A percentile compares a stretch with the other conserved stretches of the same genome.
Conservation (phyloP, 148 eudicot genomes). For the Selenicereus undatus region DNA sequence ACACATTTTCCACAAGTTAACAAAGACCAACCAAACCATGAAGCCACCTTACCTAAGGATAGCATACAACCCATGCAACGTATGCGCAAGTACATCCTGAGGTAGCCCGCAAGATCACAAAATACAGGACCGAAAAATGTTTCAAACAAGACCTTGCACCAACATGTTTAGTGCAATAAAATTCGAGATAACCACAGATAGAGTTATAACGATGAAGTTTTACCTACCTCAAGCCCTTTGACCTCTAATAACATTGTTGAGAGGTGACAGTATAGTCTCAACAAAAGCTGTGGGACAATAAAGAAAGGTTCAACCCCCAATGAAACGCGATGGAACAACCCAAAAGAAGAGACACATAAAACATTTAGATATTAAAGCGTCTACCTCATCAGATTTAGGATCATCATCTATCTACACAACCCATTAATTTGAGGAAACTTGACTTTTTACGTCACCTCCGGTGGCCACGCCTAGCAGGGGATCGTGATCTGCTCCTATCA, state of each 20-base stretch:
- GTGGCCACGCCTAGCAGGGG: conserved; percentile 55
- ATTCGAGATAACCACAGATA: conserved; percentile 11
- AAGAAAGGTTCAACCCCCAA: conserved; percentile 35
- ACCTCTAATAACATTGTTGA: conserved; percentile 36
- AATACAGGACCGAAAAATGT: conserved; percentile 6
- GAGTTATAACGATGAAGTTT: conserved; percentile 23
- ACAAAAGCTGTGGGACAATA: conserved; percentile 41
- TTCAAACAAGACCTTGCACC: conserved; percentile 11
- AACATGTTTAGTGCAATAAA: conserved; percentile 23
- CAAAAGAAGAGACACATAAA: conserved; percentile 27
- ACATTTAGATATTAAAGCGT: conserved; percentile 30
- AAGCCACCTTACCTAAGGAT: conserved; percentile 15
- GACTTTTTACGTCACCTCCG: conserved; percentile 50
- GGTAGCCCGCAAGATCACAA: conserved; percentile 9
- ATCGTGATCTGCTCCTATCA: conserved; percentile 71
- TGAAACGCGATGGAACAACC: conserved; percentile 24
- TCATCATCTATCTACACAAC: conserved; percentile 29
- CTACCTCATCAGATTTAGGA: conserved; percentile 49
- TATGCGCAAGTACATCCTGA: conserved; percentile 7
- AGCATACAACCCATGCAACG: conserved; percentile 16
- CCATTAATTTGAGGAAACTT: conserved; percentile 29
- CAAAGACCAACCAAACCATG: conserved; percentile 15
- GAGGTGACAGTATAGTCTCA: conserved; percentile 40
- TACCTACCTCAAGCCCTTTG: conserved; percentile 45
- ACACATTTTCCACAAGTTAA: not conserved